Percentiles rank a stretch among this genome's conserved stretches.
Conservation (phyloP, 768 basidiomycete species). For the Tulasnella sp. region DNA sequence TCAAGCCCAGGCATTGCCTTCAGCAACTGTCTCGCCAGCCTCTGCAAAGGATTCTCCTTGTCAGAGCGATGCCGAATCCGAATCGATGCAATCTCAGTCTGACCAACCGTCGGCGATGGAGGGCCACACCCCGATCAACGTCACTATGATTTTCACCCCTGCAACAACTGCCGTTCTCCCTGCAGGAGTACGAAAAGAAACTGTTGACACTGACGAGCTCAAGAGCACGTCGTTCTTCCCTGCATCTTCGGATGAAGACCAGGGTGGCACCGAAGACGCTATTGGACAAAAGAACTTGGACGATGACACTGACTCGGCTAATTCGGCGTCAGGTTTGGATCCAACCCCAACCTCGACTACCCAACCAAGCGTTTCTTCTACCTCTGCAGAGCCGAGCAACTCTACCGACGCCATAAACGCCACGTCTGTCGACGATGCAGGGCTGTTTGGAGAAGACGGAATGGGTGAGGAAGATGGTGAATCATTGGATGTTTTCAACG, state of each 20-base stretch:
- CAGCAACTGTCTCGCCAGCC: neutral
- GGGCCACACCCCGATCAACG: constrained; percentile 28
- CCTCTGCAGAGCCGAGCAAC: too few relatives aligned
- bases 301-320: too few relatives aligned
- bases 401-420: neutral
- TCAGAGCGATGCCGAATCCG: neutral
- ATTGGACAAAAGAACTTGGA: too few relatives aligned
- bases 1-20: neutral
- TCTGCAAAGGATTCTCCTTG: neutral
- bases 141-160: constrained; percentile 43
- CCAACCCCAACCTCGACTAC: too few relatives aligned
- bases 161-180: constrained; percentile 23
- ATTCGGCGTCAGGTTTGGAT: too few relatives aligned
- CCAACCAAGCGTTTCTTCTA: too few relatives aligned
- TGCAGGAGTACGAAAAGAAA: neutral
- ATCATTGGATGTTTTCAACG: neutral
- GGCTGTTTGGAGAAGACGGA: neutral
- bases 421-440: neutral
- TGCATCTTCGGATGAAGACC: constrained; percentile 2
- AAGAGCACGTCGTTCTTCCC: constrained; percentile 5
- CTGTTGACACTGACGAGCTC: neutral
- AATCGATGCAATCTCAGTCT: neutral
- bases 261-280: neutral
- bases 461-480: neutral
- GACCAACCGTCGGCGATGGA: neutral